Conservation (phyloP, 2,329 filamentous ascomycete genomes). For the Dendryphion nanum region DNA sequence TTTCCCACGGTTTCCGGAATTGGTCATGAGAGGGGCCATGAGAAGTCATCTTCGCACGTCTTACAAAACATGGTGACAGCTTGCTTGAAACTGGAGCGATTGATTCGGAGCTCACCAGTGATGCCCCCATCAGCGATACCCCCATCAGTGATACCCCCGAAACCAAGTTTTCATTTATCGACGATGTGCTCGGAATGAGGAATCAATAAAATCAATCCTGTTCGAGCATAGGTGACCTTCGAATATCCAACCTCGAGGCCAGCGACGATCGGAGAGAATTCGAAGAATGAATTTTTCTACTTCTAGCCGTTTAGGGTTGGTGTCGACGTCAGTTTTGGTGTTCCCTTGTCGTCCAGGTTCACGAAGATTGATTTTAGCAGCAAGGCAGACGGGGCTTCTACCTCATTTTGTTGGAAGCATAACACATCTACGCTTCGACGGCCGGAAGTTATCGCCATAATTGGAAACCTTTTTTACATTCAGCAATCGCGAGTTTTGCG, state of each 20-base stretch:
- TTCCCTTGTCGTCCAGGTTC: too few relatives aligned
- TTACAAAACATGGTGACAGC: neutral
- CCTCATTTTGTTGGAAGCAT: neutral
- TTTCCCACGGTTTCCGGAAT: conserved; percentile 10
- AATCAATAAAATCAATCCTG: neutral
- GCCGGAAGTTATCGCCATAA: neutral
- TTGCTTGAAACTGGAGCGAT: neutral
- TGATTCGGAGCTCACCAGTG: neutral
- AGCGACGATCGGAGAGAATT: neutral
- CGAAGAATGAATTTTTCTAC: neutral
- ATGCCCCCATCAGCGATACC: neutral
- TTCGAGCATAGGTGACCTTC: neutral
- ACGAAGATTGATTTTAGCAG: neutral
- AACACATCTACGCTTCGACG: neutral
- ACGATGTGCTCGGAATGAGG: neutral
- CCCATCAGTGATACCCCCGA: too few relatives aligned
- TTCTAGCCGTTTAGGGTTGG: neutral
- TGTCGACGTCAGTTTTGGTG: neutral
- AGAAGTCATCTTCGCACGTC: neutral
- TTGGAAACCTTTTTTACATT: neutral
- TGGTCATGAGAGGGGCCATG: conserved; percentile 7
- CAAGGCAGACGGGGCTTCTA: neutral
- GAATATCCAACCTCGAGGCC: neutral
- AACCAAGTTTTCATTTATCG: neutral
- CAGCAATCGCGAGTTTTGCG: neutral